phyloP scores from a whole-genome alignment of 192 early-diverging fungal species.

The Coemansia sp. region DNA sequence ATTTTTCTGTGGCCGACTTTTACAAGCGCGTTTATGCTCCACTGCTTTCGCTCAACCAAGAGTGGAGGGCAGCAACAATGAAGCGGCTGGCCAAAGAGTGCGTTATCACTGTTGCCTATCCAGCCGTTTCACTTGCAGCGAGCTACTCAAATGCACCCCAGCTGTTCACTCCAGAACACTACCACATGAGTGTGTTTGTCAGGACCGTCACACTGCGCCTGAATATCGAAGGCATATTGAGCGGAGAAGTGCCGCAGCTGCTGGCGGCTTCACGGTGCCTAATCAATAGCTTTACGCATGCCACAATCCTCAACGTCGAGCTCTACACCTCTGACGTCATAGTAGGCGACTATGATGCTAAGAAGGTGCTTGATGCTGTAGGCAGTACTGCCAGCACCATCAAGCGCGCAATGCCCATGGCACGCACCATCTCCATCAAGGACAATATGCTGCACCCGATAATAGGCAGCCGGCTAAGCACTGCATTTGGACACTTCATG shows the following conservation, averaged over 20 bases:
- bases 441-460: background rate
- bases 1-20: background rate
- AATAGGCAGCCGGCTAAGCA: background rate
- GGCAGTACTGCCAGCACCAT: background rate
- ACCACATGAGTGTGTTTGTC: background rate
- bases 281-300: background rate
- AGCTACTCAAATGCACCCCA: background rate
- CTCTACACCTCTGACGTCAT: background rate
- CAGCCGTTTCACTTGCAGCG: background rate
- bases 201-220: background rate
- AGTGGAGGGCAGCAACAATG: background rate
- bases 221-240: background rate
- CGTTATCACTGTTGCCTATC: background rate
- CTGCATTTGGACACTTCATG: background rate
- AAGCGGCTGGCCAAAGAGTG: background rate
- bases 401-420: background rate
- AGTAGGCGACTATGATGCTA: background rate
- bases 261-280: background rate
- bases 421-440: background rate
- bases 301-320: background rate
- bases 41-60: background rate
- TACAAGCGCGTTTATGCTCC: background rate
- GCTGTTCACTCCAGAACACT: background rate
- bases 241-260: background rate
- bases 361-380: background rate